Evolutionary conservation across 2,329 filamentous ascomycete species (phyloP).

Genomic region (Epichloe brachyelytri): DNA sequence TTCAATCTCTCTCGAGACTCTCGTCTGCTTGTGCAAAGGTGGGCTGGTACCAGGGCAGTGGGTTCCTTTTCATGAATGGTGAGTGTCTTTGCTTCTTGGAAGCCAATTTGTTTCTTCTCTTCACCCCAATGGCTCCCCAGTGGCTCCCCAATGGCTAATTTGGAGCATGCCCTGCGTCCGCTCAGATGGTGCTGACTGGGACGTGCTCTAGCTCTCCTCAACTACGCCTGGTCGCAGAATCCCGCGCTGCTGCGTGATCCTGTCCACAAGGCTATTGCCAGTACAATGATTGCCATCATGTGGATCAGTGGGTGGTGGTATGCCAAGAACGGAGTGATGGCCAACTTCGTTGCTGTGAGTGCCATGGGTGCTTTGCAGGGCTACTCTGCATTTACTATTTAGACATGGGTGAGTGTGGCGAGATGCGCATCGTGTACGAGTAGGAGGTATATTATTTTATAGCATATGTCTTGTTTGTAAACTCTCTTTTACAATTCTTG

Average conservation of each 20-base stretch:
- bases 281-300: slow-evolving; percentile 7
- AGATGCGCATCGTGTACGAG: slow-evolving; percentile 13
- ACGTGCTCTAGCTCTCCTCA: slow-evolving; percentile 5
- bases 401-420: slow-evolving; percentile 8
- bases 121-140: not conserved
- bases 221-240: slow-evolving; percentile 9
- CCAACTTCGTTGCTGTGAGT: slow-evolving; percentile 5
- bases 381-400: slow-evolving; percentile 6
- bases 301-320: slow-evolving; percentile 7
- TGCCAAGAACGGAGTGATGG: slow-evolving; percentile 4
- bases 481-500: too few relatives aligned
- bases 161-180: not conserved
- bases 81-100: not conserved
- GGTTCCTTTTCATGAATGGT: slow-evolving; percentile 8
- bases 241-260: slow-evolving; percentile 7
- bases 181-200: not conserved
- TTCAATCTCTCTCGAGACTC: slow-evolving; percentile 5
- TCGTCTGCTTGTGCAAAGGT: slow-evolving; percentile 6
- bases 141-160: not conserved
- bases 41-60: slow-evolving; percentile 10
- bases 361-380: slow-evolving; percentile 7
- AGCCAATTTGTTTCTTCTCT: not conserved
- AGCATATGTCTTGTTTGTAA: too few relatives aligned
- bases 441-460: too few relatives aligned
- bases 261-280: slow-evolving; percentile 7